Conservation (phyloP, 257 asterid genomes). For the Nicotiana obtusifolia region DNA sequence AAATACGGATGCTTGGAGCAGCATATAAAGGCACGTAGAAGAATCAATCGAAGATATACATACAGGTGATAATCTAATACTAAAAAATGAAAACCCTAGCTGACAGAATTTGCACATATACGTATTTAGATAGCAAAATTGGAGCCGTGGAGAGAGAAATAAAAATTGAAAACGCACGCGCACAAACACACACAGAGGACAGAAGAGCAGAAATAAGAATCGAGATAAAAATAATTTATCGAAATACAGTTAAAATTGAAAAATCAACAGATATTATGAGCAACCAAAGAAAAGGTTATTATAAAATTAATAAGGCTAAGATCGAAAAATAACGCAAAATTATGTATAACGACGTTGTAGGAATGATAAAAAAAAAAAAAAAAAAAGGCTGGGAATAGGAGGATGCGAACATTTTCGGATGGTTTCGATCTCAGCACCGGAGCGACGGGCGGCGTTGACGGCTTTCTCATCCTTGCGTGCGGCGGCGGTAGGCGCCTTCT, state of each 20-base stretch:
- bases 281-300: background rate
- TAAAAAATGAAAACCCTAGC: background rate
- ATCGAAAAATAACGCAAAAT: background rate
- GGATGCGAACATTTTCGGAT: constrained; percentile 47
- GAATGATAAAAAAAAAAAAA: background rate
- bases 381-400: background rate
- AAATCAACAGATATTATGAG: background rate
- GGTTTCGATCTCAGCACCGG: constrained; percentile 94
- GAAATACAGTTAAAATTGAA: background rate
- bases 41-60: background rate
- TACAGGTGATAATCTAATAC: background rate
- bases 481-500: constrained; percentile 89
- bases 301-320: background rate
- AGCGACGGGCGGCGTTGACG: constrained; percentile 95
- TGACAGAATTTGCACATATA: background rate
- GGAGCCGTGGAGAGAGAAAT: background rate
- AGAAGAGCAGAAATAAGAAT: background rate
- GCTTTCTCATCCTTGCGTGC: constrained; percentile 94
- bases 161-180: background rate
- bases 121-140: background rate
- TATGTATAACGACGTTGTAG: background rate
- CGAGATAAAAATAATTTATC: background rate
- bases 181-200: background rate
- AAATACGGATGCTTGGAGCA: background rate
- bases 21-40: background rate